Evolutionary conservation across 2,329 filamentous ascomycete genomes (phyloP), one percentile per base, ranked within the genome.

Genomic region (Phaeosphaeriaceae sp.): DNA sequence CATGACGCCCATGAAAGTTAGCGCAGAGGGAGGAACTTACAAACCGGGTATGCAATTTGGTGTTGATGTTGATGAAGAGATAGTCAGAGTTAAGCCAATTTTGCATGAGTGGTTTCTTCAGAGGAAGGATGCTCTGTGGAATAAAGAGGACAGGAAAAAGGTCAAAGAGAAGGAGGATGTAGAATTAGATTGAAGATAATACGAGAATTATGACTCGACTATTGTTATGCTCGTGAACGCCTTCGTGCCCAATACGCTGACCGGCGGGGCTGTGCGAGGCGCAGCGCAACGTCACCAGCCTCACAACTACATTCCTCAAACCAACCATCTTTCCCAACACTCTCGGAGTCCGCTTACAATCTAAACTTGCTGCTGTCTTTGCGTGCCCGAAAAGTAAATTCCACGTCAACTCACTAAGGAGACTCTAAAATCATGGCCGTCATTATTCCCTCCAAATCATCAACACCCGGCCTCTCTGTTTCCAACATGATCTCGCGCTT

Each of bases 1-100:
- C 68, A 97, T 97, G 92, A 96, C 90, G 4, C 88, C 91, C 67
- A 77, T 94, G 39, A 78, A 79, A 28, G 76, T 94, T 45, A 88
- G 88, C 2, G 88, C 86, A 48, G 85, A 88, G 55, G 81, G 83
- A 0, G 82, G 83, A 15, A 76, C 76, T 17, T 90, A 80, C 67
- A 83, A 77, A 50, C 80, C 83, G 0, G 80, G 79, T 1, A 81
- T 86, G 67, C 66, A 76, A 45, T 84, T 84, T 64, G 71, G 71
- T 44, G 55, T 47, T 42, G 56, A 54, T 4, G 51, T 45, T 3
- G 46, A 56, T 17, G 56, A 48, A 2, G 30, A 60, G 23, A 41
- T 64, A n/a, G 46, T 77, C 3, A 74, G 72, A 23, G 56, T 80
- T 6, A 75, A 75, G 58, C 74, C 93, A 0, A 89, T 96, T 73